phyloP scores from a whole-genome alignment of 2,329 filamentous ascomycete species.

The Talaromyces sp. region DNA sequence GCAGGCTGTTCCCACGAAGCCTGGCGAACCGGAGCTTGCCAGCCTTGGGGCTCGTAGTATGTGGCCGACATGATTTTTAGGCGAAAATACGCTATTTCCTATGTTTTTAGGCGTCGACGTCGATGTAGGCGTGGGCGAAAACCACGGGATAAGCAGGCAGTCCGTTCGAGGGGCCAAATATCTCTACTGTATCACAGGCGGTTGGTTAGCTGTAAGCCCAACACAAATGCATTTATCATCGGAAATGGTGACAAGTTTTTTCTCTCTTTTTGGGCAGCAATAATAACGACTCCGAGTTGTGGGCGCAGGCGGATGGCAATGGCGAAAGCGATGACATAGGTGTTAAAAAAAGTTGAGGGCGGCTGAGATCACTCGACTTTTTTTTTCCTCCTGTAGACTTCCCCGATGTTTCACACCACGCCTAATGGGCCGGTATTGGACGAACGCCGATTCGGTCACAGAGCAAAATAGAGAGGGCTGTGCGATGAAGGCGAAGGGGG shows the following conservation, averaged over 20 bases:
- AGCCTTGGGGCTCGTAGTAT: conserved; percentile 64
- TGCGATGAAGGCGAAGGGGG: conserved; percentile 5
- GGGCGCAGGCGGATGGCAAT: conserved; percentile 11
- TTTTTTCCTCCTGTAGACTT: neutral
- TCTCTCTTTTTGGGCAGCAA: neutral
- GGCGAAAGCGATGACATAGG: conserved; percentile 14
- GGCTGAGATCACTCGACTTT: conserved; percentile 4
- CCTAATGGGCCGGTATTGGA: conserved; percentile 1
- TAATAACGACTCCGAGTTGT: neutral
- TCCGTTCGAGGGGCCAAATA: conserved; percentile 1
- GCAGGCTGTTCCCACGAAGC: conserved; percentile 68
- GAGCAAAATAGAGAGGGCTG: neutral
- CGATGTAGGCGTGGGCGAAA: neutral
- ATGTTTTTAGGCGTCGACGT: neutral
- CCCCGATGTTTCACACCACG: conserved; percentile 6
- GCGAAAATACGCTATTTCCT: neutral
- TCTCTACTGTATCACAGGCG: neutral
- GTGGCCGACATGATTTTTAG: conserved; percentile 47
- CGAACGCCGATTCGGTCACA: neutral
- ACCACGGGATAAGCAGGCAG: neutral
- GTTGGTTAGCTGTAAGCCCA: neutral
- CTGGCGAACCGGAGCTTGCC: conserved; percentile 60
- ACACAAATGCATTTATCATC: neutral
- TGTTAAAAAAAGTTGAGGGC: neutral
- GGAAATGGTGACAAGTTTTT: neutral